Percentiles rank a stretch among this genome's conserved stretches.
phyloP scores from a whole-genome alignment of 2,329 filamentous ascomycete species.

The Hymenoscyphus albidus region DNA sequence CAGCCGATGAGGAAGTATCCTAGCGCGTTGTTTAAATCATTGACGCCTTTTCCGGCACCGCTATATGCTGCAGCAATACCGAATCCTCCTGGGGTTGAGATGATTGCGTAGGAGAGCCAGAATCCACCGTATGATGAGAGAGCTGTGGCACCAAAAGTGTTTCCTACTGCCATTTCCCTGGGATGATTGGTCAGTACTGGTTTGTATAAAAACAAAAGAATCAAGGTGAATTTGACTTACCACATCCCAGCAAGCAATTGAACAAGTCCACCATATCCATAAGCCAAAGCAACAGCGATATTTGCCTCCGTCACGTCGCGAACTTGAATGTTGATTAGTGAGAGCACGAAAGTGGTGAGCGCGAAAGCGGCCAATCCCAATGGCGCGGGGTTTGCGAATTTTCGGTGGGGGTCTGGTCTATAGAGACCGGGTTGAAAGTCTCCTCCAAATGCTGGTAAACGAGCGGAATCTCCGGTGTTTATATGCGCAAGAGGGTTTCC shows the following conservation, averaged over 20 bases:
- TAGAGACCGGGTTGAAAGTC: slow-evolving; percentile 58
- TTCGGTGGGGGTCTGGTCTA: slow-evolving; percentile 47
- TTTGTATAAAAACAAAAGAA: not conserved
- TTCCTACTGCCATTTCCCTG: slow-evolving; percentile 61
- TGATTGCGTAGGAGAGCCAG: slow-evolving; percentile 56
- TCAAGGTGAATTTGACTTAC: slow-evolving; percentile 37
- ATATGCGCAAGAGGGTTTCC: slow-evolving; percentile 23
- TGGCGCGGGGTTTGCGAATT: slow-evolving; percentile 58
- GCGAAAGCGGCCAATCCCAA: slow-evolving; percentile 59
- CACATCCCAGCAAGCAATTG: slow-evolving; percentile 68
- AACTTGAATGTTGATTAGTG: slow-evolving; percentile 52
- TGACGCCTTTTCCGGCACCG: slow-evolving; percentile 27
- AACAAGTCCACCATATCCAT: slow-evolving; percentile 63
- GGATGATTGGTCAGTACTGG: not conserved
- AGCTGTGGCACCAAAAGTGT: slow-evolving; percentile 61
- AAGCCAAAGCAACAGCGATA: slow-evolving; percentile 53
- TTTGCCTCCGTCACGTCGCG: slow-evolving; percentile 45
- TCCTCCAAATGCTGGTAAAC: slow-evolving; percentile 53
- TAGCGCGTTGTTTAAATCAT: slow-evolving; percentile 47
- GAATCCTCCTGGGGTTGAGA: slow-evolving; percentile 56
- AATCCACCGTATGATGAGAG: slow-evolving; percentile 61
- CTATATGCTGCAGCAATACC: slow-evolving; percentile 40
- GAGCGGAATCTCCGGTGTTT: slow-evolving; percentile 40
- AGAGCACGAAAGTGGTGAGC: slow-evolving; percentile 59
- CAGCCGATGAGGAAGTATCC: slow-evolving; percentile 57